Evolutionary conservation across 192 early-diverging fungal species (phyloP), one percentile per base, ranked within the genome.

Genomic region (Haplosporangium gracile): DNA sequence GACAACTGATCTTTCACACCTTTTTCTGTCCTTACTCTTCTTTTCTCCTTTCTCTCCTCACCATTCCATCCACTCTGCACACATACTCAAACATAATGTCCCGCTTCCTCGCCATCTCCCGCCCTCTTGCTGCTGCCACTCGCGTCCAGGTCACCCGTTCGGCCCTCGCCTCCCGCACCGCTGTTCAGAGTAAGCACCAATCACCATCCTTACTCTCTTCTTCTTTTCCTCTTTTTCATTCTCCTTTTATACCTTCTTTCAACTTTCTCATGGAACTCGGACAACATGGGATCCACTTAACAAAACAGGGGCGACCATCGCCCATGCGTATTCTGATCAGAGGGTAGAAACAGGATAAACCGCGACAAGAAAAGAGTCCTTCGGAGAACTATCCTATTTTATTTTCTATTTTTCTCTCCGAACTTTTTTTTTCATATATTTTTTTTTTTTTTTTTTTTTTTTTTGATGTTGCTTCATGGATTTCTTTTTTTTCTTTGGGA

Each of bases 151-250:
- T 73, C 36, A 65, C 72, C 42, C 82, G 82, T 36, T 74, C 82
- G 13, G 76, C 75, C 32, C 45, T 83, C 63, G 82, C 76, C 39
- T 74, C 82, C 47, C 82, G 82, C 76, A 68, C 82, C 70, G 82
- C 82, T 78, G 70, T 83, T 39, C 82, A 83, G 82, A 83, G 82
- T 83, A 83, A 83, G 82, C 69, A 32, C 68, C 49, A 16, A 5
- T 9, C 29, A 42, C 51, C 10, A 11, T 45, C 53, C n/a, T 26
- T 29, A 73, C 18, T 26, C 40, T 79, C 34, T 79, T 55, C 36
- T 55, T 42, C 13, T 75, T 60, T 40, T 63, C 26, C 16, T 24
- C 29, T 76, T 57, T 42, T 38, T 63, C n/a, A 22, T 15, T 22
- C 4, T 32, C 63, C 39, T 76, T n/a, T 76, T 60, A 53, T 24